Conservation (phyloP, 2,329 filamentous ascomycete genomes). For the Aspergillus pseudoviridinutans region DNA sequence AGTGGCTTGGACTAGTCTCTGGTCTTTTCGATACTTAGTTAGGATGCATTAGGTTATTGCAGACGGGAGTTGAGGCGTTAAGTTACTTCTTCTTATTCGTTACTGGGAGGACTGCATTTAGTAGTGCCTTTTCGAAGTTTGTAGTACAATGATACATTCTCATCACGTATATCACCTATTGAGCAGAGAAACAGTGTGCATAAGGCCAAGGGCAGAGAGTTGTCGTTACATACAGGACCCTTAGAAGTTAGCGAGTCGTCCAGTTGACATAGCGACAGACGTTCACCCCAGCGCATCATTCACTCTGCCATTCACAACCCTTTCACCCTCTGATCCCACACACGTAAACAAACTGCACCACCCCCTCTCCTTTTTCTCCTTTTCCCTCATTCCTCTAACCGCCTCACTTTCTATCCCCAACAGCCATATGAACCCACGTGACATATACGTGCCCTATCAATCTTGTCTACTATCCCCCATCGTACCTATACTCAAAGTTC, state of each 20-base stretch:
- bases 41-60: background rate
- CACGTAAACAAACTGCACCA: background rate
- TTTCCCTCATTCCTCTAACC: constrained; percentile 2
- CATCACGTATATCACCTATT: too few species aligned
- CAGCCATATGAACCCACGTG: constrained; percentile 7
- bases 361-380: background rate
- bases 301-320: background rate
- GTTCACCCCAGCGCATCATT: background rate
- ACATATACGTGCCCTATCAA: constrained; percentile 6
- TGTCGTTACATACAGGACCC: background rate
- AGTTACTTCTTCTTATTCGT: background rate
- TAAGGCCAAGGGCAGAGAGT: background rate
- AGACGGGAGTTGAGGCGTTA: background rate
- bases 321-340: background rate
- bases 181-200: background rate
- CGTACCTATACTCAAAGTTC: background rate
- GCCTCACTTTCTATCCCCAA: background rate
- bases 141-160: background rate
- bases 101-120: background rate
- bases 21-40: background rate
- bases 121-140: background rate
- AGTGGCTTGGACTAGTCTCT: background rate
- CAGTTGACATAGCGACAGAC: background rate
- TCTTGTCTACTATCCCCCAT: background rate
- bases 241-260: background rate